Conservation (phyloP, 768 basidiomycete genomes). For the Russula foetens region DNA sequence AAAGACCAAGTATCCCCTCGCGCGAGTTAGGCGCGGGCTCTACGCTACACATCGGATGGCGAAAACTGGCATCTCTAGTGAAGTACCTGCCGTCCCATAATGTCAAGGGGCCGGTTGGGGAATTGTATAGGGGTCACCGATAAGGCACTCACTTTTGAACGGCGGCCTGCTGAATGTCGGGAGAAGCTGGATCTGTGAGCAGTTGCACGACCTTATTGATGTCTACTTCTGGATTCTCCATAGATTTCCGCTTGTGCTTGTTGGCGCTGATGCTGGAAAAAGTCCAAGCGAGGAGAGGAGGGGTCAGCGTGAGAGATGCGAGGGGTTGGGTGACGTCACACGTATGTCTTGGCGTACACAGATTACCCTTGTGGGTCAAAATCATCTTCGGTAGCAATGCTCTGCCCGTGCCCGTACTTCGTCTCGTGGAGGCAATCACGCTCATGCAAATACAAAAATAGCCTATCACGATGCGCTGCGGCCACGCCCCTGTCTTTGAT, state of each 20-base stretch:
- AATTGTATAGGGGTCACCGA: background rate
- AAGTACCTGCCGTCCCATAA: conserved; percentile 34
- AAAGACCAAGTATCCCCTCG: conserved; percentile 46
- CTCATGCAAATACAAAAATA: too few relatives aligned
- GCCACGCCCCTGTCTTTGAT: too few relatives aligned
- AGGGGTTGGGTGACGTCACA: background rate
- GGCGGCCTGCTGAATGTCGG: conserved; percentile 2
- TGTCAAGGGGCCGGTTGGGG: background rate
- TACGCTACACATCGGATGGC: conserved; percentile 51
- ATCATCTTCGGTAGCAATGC: too few relatives aligned
- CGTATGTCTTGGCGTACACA: too few relatives aligned
- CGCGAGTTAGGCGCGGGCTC: conserved; percentile 41
- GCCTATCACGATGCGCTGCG: too few relatives aligned
- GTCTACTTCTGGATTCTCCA: background rate
- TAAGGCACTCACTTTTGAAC: background rate
- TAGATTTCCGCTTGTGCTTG: background rate
- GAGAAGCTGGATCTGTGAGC: background rate
- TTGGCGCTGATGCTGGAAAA: background rate
- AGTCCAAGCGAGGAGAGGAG: background rate
- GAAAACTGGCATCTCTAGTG: conserved; percentile 46
- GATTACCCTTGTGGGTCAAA: too few relatives aligned
- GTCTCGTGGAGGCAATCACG: too few relatives aligned
- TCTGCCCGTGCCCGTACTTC: too few relatives aligned
- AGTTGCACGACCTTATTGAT: background rate
- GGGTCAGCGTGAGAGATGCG: too few relatives aligned